These are phyloP conservation scores for Barnettozyma hawaiiensis DNA, from an alignment of 1,139 yeast species.

Conservation along the genomic window DNA sequence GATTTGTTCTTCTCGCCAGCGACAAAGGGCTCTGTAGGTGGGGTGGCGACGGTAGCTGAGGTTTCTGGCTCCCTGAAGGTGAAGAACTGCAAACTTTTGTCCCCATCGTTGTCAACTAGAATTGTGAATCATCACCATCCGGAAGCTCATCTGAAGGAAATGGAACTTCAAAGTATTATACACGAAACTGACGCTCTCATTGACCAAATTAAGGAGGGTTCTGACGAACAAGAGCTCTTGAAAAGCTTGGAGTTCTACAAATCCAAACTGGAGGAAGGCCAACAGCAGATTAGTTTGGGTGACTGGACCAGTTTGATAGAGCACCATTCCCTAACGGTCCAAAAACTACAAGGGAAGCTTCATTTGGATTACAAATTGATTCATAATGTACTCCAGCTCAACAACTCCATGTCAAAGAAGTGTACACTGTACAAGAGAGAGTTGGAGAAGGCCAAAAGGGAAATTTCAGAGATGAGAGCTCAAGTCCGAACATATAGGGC, in stretches of 20 bases:
- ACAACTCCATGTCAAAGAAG: conserved; percentile 11
- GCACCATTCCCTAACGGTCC: conserved; percentile 6
- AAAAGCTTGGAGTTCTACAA: conserved; percentile 2
- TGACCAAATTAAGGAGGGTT: conserved; percentile 2
- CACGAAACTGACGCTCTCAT: conserved; percentile 3
- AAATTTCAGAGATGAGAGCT: not conserved
- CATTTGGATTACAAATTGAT: conserved; percentile 14
- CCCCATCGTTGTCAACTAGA: conserved; percentile 3
- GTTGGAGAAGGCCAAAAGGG: not conserved
- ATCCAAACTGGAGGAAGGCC: conserved; percentile 2
- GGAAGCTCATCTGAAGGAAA: not conserved
- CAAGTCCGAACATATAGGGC: not conserved
- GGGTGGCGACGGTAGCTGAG: not conserved
- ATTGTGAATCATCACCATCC: not conserved
- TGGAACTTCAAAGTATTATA: not conserved
- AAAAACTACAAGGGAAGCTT: conserved; percentile 6
- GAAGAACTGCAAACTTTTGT: conserved; percentile 1
- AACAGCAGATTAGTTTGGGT: not conserved
- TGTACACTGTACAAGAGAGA: conserved; percentile 1
- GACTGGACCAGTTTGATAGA: conserved; percentile 15
- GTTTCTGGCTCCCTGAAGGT: not conserved
- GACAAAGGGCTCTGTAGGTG: not conserved
- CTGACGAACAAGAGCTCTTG: not conserved
- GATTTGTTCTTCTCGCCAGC: conserved; percentile 4
- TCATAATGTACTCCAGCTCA: conserved; percentile 17